Base-by-base conservation (phyloP, 805 yeast species). In the Cyberlindnera euphorbiae region DNA sequence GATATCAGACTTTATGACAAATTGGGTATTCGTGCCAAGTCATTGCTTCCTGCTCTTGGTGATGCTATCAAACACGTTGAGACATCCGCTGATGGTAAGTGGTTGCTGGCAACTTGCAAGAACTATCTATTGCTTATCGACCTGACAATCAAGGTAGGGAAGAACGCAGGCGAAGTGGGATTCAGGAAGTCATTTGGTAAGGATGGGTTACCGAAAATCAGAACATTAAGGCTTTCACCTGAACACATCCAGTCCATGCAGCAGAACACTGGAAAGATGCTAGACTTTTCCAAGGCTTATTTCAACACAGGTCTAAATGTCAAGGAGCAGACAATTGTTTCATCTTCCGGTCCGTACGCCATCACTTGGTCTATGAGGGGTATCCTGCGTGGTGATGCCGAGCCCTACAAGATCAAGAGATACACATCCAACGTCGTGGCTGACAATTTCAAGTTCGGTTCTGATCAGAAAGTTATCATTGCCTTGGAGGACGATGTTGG, bases 261-360 rank as follows among this genome's bases (percentile, higher is more conserved):
- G 35, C 59, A 62, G 11, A 70, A 70, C 32, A 67, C 76, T 2
- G 65, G 66, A 30, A 59, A 62, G 35, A 68, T 74, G 2, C 58
- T 83, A 12, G 52, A 62, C 16, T 87, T 86, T 58, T 77, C 93
- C 4, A 69, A 70, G 39, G 96, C 95, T 5, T 72, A 73, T 47
- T 88, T 88, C 68, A 84, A 88, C 57, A 69, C 81, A 17, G 87
- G 87, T 28, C 37, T 74, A n/a, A 69, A 71, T 32, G 55, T 75
- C 17, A 75, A 73, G 42, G 93, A 82, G 52, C 77, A 82, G 14
- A 68, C 80, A 2, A 82, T 88, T 33, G 77, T 86, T 17, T 72
- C 95, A 1, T 77, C 90, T 4, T 67, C 81, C 2, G 96, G 96
- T 3, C 90, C 89, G 14, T 88, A 77, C 58, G 82, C 87, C 17